A percentile compares a stretch with the other conserved stretches of the same genome.
These are phyloP conservation scores for Thyridium curvatum DNA, from an alignment of 2,329 filamentous ascomycete genomes.

Conservation along the genomic window DNA sequence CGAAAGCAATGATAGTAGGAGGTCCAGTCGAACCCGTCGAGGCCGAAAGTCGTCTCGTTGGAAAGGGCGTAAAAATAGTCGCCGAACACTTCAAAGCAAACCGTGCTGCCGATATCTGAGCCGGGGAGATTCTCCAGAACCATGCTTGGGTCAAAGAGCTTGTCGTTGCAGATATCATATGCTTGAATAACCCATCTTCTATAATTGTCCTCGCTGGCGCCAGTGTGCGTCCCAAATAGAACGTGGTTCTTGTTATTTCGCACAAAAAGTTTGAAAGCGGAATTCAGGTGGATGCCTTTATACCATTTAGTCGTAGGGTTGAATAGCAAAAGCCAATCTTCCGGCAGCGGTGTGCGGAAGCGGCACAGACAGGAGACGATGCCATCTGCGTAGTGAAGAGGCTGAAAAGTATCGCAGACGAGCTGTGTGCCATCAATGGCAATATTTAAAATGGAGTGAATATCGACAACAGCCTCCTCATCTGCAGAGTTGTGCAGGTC, in stretches of 20 bases:
- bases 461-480: constrained; percentile 50
- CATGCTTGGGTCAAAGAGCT: constrained; percentile 37
- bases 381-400: constrained; percentile 50
- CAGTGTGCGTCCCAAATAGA: constrained; percentile 60
- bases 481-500: constrained; percentile 44
- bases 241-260: constrained; percentile 56
- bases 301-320: constrained; percentile 31
- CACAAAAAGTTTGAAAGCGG: constrained; percentile 56
- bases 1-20: constrained; percentile 65
- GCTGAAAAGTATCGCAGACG: constrained; percentile 27
- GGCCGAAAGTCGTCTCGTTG: constrained; percentile 55
- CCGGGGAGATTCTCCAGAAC: constrained; percentile 55
- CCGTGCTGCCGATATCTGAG: constrained; percentile 56
- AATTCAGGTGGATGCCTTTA: constrained; percentile 34
- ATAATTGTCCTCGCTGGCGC: constrained; percentile 43
- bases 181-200: constrained; percentile 58
- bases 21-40: constrained; percentile 59
- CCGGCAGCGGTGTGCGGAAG: constrained; percentile 25
- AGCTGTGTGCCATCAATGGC: constrained; percentile 20
- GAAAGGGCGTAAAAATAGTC: constrained; percentile 64
- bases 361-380: constrained; percentile 53
- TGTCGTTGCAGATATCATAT: constrained; percentile 34
- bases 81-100: constrained; percentile 67
- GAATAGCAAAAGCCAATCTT: constrained; percentile 48
- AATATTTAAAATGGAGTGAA: constrained; percentile 32